Base-by-base conservation (phyloP, 352 stramenopile species). In the Globisporangium cystogenes region DNA sequence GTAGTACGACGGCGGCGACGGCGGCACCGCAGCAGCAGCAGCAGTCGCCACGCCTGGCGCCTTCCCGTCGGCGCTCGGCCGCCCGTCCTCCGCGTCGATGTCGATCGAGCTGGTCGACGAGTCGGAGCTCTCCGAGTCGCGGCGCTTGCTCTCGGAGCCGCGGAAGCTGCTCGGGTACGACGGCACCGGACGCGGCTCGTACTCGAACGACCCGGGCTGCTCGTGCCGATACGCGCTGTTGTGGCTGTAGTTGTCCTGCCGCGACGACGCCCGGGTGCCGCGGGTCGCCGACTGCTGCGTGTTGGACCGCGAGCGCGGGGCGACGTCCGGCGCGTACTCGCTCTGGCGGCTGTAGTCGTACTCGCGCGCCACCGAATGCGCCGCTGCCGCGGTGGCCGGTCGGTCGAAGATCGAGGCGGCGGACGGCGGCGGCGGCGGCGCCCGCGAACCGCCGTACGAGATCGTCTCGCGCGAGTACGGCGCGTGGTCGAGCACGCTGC, bases 31-130 rank as follows among this genome's bases (percentile, higher is more conserved):
- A 50, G 39, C 35, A 50, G 39, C 35, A 36, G 41, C 16, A 59
- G 60, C n/a, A n/a, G n/a, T n/a, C n/a, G n/a, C n/a, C n/a, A 26
- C 18, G 48, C 42, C 39, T 1, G 43, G n/a, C n/a, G n/a, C n/a
- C n/a, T n/a, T n/a, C n/a, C n/a, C n/a, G n/a, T n/a, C 26, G 26
- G 26, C 57, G n/a, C 48, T 56, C 23, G 24, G 35, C n/a, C 18
- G 41, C n/a, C 37, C 27, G 5, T 65, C 46, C 4, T 65, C 62
- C 27, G 74, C 68, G 45, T 90, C 80, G 57, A 88, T 85, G 42
- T 90, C 76, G 37, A 90, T 88, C 3, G 79, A 90, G 29, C 53
- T 71, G 0, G 71, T 70, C 15, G 80, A 91, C 24, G 79, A 90
- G 21, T 75, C 67, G 0, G 77, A 91, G 48, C 80, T 85, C 27